Evolutionary conservation across 2,329 filamentous ascomycete species (phyloP), one percentile per base, ranked within the genome.

Genomic region (Zopfia rhizophila): DNA sequence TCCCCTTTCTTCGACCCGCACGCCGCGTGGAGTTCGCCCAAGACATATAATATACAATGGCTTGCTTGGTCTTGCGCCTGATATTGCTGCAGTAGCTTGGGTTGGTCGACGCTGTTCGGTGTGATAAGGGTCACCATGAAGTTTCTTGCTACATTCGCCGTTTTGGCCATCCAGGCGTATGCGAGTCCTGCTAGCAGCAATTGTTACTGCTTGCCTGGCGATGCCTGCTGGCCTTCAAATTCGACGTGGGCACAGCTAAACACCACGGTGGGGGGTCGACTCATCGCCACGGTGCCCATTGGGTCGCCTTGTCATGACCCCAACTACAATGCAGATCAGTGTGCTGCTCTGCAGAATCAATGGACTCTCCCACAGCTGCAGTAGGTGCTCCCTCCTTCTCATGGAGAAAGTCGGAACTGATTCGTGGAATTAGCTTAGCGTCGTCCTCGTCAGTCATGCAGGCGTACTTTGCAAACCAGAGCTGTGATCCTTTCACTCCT

Each of bases 231-330:
- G 73, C 72, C 53, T 12, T 52, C 60, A 3, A n/a, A 48, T 1
- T 45, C 57, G 5, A 48, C 50, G n/a, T 74, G 72, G 72, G 44
- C 53, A 3, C 39, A 53, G 6, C 54, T 75, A 24, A 75, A 75
- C 53, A 46, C 42, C 32, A 72, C 72, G 3, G 65, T 75, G 4
- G 61, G 56, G 18, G 73, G 73, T 30, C 65, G 64, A 39, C 56
- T 75, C 36, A 53, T 75, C 7, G 60, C 65, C 3, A 75, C 72
- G 12, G 64, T 73, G 4, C 73, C 72, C 12, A 61, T 75, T 12
- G 73, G 67, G 5, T 63, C 58, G 16, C 64, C 66, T 18, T 74
- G 72, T 48, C 70, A 74, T 42, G 67, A 50, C 12, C 53, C 51
- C 5, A 49, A 37, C 8, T 63, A 61, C 31, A 42, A 61, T 49